A percentile compares a stretch with the other conserved stretches of the same genome.
These are phyloP conservation scores for Amanita pallidorosea DNA, from an alignment of 768 basidiomycete species.

Conservation along the genomic window DNA sequence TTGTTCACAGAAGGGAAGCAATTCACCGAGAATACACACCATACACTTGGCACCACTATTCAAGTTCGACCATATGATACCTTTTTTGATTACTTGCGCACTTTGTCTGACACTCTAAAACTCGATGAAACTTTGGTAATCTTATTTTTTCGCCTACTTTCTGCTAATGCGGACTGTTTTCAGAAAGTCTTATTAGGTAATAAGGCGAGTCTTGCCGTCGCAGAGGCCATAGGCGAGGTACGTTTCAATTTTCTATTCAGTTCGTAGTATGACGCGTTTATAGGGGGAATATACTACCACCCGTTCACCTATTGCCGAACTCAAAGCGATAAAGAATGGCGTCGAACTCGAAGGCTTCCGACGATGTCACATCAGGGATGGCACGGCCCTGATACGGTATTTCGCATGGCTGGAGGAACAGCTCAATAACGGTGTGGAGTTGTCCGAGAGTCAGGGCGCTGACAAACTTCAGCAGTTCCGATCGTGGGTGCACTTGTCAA, in stretches of 20 bases:
- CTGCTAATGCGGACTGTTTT: neutral
- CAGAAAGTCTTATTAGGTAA: conserved; percentile 71
- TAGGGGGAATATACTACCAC: conserved; percentile 49
- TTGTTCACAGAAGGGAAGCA: conserved; percentile 61
- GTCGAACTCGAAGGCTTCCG: conserved; percentile 87
- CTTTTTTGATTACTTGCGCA: conserved; percentile 55
- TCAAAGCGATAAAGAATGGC: conserved; percentile 74
- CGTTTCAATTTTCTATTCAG: conserved; percentile 8
- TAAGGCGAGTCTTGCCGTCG: conserved; percentile 73
- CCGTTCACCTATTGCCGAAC: conserved; percentile 65
- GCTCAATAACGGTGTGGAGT: conserved; percentile 43
- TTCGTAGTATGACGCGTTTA: conserved; percentile 5
- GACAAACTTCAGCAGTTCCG: conserved; percentile 70
- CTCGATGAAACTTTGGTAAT: conserved; percentile 22
- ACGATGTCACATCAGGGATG: conserved; percentile 81
- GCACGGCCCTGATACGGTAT: conserved; percentile 77
- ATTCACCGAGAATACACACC: conserved; percentile 29
- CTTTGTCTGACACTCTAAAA: conserved; percentile 26
- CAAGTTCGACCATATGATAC: conserved; percentile 59
- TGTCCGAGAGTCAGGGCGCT: conserved; percentile 77
- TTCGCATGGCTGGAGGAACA: conserved; percentile 93
- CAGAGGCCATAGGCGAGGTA: conserved; percentile 67
- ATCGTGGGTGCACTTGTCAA: conserved; percentile 38
- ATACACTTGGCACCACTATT: conserved; percentile 47
- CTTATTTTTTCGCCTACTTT: conserved; percentile 3